These are phyloP conservation scores for Quercus dentata DNA, from an alignment of 306 rosid species.

Conservation along the genomic window DNA sequence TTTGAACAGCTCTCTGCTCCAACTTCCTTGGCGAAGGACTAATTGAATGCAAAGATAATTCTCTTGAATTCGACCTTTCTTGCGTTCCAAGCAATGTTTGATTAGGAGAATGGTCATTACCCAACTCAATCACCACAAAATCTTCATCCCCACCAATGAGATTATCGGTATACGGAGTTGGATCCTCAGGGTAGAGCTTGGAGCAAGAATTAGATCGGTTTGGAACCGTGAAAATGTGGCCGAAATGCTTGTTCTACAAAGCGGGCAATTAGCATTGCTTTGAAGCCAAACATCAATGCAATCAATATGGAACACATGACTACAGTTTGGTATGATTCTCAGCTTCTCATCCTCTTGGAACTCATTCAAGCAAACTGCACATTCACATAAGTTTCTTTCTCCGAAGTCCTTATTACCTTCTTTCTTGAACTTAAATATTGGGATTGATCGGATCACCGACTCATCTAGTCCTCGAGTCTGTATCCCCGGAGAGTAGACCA, in stretches of 20 bases:
- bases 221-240: slow-evolving; percentile 30
- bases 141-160: slow-evolving; percentile 42
- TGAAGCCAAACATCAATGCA: slow-evolving; percentile 97
- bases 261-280: slow-evolving; percentile 90
- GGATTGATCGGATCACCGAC: slow-evolving; percentile 74
- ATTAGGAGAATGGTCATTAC: slow-evolving; percentile 24
- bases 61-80: slow-evolving; percentile 33
- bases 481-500: slow-evolving; percentile 30
- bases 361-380: slow-evolving; percentile 90
- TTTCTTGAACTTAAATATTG: slow-evolving; percentile 59
- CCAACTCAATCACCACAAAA: slow-evolving; percentile 79
- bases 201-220: slow-evolving; percentile 39
- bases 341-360: slow-evolving; percentile 74
- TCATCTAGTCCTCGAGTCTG: slow-evolving; percentile 70
- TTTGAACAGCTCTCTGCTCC: slow-evolving; percentile 28
- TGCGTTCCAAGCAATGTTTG: slow-evolving; percentile 28
- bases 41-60: slow-evolving; percentile 20
- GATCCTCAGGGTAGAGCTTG: slow-evolving; percentile 37
- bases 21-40: slow-evolving; percentile 44
- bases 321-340: slow-evolving; percentile 76
- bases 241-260: slow-evolving; percentile 80
- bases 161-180: slow-evolving; percentile 24
- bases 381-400: slow-evolving; percentile 45
- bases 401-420: slow-evolving; percentile 19
- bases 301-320: slow-evolving; percentile 84